phyloP scores from a whole-genome alignment of 2,329 filamentous ascomycete species.

The Tolypocladium paradoxum region DNA sequence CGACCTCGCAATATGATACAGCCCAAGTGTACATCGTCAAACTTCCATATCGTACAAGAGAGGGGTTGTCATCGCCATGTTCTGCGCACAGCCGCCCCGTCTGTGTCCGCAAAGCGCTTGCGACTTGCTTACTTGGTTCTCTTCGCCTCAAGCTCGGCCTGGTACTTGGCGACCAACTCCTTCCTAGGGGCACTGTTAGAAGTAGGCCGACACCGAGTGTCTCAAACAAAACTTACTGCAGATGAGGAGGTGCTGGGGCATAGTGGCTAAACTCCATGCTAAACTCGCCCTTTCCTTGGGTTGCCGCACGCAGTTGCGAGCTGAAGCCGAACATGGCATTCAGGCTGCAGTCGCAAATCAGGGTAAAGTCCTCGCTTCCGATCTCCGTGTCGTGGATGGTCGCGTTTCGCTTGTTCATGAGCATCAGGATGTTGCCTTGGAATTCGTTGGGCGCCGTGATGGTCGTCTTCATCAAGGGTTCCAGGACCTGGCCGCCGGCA shows the following conservation, averaged over 20 bases:
- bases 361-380: conserved; percentile 84
- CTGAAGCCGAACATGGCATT: conserved; percentile 98
- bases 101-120: neutral
- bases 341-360: conserved; percentile 83
- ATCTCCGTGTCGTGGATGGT: conserved; percentile 94
- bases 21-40: neutral
- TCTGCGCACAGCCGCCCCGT: neutral
- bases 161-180: conserved; percentile 47
- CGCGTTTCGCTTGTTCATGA: conserved; percentile 94
- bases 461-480: conserved; percentile 96
- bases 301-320: conserved; percentile 79
- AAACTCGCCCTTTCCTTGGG: conserved; percentile 97
- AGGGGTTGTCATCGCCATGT: neutral
- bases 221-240: conserved; percentile 57
- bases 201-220: neutral
- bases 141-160: conserved; percentile 48
- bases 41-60: neutral
- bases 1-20: neutral
- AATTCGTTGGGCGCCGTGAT: conserved; percentile 95
- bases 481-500: conserved; percentile 73
- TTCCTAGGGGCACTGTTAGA: conserved; percentile 29
- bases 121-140: conserved; percentile 34
- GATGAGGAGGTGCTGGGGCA: conserved; percentile 69
- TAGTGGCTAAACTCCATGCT: conserved; percentile 99
- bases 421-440: conserved; percentile 87